Conservation (phyloP, 176 grass and related monocot genomes). For the Raddia distichophylla region DNA sequence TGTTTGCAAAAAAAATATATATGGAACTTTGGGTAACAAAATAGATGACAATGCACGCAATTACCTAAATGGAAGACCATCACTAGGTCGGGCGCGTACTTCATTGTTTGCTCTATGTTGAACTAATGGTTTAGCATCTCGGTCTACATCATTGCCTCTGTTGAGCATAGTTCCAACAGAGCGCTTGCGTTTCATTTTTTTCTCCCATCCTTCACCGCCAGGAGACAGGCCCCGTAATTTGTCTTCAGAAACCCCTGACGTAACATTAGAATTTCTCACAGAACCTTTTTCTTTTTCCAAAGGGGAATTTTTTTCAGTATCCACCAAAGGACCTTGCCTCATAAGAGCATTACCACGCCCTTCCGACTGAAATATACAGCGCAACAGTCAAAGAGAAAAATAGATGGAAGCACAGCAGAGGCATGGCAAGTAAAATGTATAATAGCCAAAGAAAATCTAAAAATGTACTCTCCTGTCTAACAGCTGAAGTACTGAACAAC, state of each 20-base stretch:
- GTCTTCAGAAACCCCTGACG: constrained; percentile 54
- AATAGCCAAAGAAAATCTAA: neutral
- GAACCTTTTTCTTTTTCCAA: constrained; percentile 69
- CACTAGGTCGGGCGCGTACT: constrained; percentile 40
- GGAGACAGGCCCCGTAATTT: constrained; percentile 66
- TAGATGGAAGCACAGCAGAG: neutral
- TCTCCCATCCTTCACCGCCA: constrained; percentile 73
- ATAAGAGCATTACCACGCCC: constrained; percentile 46
- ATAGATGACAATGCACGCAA: neutral
- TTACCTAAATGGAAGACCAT: constrained; percentile 49
- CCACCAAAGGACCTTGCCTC: constrained; percentile 50
- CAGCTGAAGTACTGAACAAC: too few relatives aligned
- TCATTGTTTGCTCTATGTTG: constrained; percentile 59
- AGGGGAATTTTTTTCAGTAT: constrained; percentile 46
- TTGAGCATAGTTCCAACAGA: constrained; percentile 77
- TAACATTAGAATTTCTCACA: constrained; percentile 42
- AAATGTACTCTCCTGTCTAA: neutral
- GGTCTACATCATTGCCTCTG: constrained; percentile 58
- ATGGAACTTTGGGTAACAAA: neutral
- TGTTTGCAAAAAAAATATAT: neutral
- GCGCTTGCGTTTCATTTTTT: constrained; percentile 68
- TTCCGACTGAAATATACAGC: constrained; percentile 55
- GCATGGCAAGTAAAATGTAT: constrained; percentile 1
- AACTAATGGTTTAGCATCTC: constrained; percentile 52
- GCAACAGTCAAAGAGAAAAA: constrained; percentile 1